A percentile compares a stretch with the other conserved stretches of the same genome.
Conservation (phyloP, 139 green algal species). For the Volvox africanus region DNA sequence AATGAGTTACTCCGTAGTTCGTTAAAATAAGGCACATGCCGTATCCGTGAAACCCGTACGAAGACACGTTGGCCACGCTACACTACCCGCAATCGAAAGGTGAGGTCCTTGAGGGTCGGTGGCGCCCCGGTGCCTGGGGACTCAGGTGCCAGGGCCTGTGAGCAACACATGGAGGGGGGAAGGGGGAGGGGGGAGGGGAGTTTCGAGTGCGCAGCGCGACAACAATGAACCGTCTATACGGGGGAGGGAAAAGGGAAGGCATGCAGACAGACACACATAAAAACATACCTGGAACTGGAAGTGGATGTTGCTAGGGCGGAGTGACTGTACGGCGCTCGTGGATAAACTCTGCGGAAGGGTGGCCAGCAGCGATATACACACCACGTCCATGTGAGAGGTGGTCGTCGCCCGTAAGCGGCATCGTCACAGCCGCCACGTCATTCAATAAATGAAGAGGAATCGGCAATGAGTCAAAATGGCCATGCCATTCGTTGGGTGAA, state of each 20-base stretch:
- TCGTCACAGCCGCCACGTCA: too few relatives aligned
- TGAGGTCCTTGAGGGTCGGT: slow-evolving; percentile 36
- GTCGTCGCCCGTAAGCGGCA: too few relatives aligned
- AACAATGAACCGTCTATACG: too few relatives aligned
- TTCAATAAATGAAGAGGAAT: too few relatives aligned
- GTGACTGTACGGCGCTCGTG: not conserved
- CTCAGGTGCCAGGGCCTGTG: not conserved
- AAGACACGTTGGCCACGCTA: not conserved
- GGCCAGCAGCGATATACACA: not conserved
- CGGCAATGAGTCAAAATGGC: too few relatives aligned
- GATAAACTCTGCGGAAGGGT: slow-evolving; percentile 38
- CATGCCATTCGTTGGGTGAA: too few relatives aligned
- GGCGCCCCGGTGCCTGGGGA: not conserved
- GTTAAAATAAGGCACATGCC: too few relatives aligned
- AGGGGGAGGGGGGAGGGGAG: not conserved
- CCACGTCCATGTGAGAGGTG: too few relatives aligned
- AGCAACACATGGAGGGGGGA: not conserved
- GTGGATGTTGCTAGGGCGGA: slow-evolving; percentile 40
- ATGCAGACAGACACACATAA: too few relatives aligned
- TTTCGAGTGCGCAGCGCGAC: too few relatives aligned
- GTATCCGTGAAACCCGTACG: too few relatives aligned
- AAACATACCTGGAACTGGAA: slow-evolving; percentile 43
- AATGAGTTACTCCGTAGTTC: too few relatives aligned
- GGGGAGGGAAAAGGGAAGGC: not conserved
- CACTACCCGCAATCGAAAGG: slow-evolving; percentile 3